phyloP scores from a whole-genome alignment of 2,329 filamentous ascomycete species.

The Pseudocercospora pini-densiflorae region DNA sequence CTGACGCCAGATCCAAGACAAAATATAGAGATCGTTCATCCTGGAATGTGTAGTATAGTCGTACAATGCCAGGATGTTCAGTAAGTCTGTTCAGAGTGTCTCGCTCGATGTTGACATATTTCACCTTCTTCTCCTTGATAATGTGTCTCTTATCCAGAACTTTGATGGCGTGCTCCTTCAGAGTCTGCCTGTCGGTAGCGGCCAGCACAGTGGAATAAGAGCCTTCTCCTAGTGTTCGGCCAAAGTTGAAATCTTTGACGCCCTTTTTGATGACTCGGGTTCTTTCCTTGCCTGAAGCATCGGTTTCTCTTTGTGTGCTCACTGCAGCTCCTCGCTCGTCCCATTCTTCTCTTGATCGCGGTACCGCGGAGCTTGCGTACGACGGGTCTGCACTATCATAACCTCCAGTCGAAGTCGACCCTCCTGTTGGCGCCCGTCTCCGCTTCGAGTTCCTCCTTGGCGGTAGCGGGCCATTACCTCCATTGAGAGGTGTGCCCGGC shows the following conservation, averaged over 20 bases:
- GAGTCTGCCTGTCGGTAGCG: constrained; percentile 88
- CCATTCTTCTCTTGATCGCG: constrained; percentile 84
- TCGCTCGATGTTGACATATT: constrained; percentile 99
- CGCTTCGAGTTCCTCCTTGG: constrained; percentile 78
- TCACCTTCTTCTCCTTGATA: constrained; percentile 99
- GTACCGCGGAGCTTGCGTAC: constrained; percentile 50
- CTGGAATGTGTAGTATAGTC: constrained; percentile 98
- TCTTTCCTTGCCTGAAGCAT: constrained; percentile 76
- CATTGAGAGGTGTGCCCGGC: constrained; percentile 57
- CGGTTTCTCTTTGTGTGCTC: constrained; percentile 78
- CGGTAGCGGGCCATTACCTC: constrained; percentile 62
- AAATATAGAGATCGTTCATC: constrained; percentile 97
- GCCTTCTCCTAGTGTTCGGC: constrained; percentile 86
- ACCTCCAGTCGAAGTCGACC: constrained; percentile 28
- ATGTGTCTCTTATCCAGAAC: constrained; percentile 98
- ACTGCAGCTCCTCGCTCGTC: constrained; percentile 93
- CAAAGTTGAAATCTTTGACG: constrained; percentile 95
- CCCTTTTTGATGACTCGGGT: constrained; percentile 92
- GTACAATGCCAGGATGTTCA: constrained; percentile 94
- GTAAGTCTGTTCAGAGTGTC: constrained; percentile 95
- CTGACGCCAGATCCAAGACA: constrained; percentile 89
- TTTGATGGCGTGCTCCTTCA: constrained; percentile 98
- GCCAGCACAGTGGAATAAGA: constrained; percentile 97
- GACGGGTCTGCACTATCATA: constrained; percentile 31
- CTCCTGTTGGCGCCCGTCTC: constrained; percentile 38